Evolutionary conservation across 2,329 filamentous ascomycete genomes (phyloP).

Genomic region (Colletotrichum acutatum): DNA sequence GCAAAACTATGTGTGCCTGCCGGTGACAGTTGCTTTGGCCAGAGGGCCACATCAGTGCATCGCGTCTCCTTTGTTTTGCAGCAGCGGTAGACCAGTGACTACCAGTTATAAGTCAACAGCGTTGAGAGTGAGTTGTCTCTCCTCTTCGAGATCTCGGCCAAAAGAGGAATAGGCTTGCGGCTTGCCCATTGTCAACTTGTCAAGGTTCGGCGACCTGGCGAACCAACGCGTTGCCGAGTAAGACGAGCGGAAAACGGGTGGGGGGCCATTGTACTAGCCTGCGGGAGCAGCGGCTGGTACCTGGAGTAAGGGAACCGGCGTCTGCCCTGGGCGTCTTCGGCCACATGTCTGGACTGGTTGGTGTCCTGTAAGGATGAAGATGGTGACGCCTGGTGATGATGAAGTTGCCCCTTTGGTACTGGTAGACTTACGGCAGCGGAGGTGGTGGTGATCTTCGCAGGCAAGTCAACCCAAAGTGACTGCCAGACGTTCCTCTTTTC

Average conservation of each 20-base stretch:
- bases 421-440: not conserved
- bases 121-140: not conserved
- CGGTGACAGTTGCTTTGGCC: not conserved
- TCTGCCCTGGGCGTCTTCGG: constrained; percentile 14
- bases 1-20: not conserved
- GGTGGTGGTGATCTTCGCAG: constrained; percentile 7
- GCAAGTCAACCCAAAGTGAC: not conserved
- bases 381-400: constrained; percentile 14
- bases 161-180: constrained; percentile 16
- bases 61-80: constrained; percentile 16
- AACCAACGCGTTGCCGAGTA: constrained; percentile 15
- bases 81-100: not conserved
- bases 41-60: not conserved
- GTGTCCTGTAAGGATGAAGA: not conserved
- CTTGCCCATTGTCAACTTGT: constrained; percentile 10
- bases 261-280: constrained; percentile 15
- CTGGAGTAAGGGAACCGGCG: constrained; percentile 7
- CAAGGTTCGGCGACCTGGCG: constrained; percentile 14
- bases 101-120: not conserved
- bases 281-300: constrained; percentile 28
- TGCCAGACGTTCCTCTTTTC: not conserved
- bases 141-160: constrained; percentile 4
- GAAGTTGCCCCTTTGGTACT: constrained; percentile 15
- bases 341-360: not conserved
- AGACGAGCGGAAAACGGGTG: constrained; percentile 17